Base-by-base conservation (phyloP, 768 basidiomycete species). In the Porphyrellus cyaneotinctus region DNA sequence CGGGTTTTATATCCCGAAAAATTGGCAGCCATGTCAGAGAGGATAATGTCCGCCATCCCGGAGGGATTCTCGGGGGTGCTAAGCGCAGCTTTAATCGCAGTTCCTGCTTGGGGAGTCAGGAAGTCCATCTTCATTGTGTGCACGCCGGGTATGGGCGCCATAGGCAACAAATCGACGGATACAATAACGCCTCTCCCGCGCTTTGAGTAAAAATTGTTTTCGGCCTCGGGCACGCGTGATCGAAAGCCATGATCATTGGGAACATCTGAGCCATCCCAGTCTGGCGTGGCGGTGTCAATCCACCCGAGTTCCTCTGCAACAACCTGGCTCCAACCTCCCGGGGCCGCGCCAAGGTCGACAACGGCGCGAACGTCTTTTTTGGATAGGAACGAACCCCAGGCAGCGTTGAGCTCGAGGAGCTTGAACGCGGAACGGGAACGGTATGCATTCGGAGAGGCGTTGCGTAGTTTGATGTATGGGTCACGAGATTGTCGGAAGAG, bases 281-380 rank as follows among this genome's bases (percentile, higher is more conserved):
- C 48, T 38, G 51, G 30, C 22, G 46, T 26, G 31, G 53, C 43
- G 10, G 24, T 35, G 24, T 61, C 53, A 30, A 58, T 59, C 76
- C 79, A 82, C 3, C 84, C 83, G n/a, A 90, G 64, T 51, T 80
- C 78, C 30, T 74, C 75, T 0, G 82, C 78, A 14, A 82, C 84
- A 12, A 93, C 93, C 64, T 97, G 94, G 45, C 87, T 88, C 95
- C 95, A 98, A 0, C 92, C 92, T 0, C 94, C 94, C 0, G 95
- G 95, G 0, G 93, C 91, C 0, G 90, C 90, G 15, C 95, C 95
- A 20, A 97, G 79, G 69, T 97, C 95, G 1, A 95, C 82, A 0
- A 95, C 82, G 17, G 79, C 75, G 2, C 67, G 74, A 6, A 87
- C 80, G 49, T 86, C 76, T 23, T 70, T 66, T 41, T 76, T 69